Percentiles rank a stretch among this genome's conserved stretches.
phyloP scores from a whole-genome alignment of 2,329 filamentous ascomycete species.

The Pseudopyricularia javanii region DNA sequence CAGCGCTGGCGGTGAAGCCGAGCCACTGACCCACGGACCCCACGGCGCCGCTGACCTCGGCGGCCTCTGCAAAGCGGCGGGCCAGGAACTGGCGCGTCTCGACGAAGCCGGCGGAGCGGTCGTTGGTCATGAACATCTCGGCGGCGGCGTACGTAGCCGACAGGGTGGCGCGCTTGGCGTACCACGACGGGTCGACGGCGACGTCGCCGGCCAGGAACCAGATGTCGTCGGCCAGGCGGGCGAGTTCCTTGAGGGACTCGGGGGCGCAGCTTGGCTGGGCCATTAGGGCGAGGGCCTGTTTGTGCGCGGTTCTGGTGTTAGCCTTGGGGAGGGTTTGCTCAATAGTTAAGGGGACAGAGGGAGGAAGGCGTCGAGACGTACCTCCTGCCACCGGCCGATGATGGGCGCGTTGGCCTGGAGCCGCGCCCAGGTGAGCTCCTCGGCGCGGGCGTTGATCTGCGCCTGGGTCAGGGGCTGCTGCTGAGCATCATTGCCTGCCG shows the following conservation, averaged over 20 bases:
- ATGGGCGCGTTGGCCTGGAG: conserved; percentile 63
- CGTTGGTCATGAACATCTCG: conserved; percentile 91
- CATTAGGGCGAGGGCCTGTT: conserved; percentile 77
- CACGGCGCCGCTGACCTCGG: conserved; percentile 47
- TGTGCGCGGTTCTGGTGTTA: too few species aligned
- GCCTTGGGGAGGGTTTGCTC: not conserved
- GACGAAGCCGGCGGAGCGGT: conserved; percentile 57
- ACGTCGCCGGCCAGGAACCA: conserved; percentile 75
- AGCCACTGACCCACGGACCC: conserved; percentile 61
- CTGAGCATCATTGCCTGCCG: too few species aligned
- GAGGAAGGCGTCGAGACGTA: conserved; percentile 25
- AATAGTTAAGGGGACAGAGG: not conserved
- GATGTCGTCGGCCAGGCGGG: conserved; percentile 80
- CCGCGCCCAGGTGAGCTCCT: conserved; percentile 61
- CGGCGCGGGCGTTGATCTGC: conserved; percentile 49
- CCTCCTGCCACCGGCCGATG: conserved; percentile 76
- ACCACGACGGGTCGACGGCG: conserved; percentile 80
- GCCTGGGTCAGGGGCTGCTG: conserved; percentile 16
- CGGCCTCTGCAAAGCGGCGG: conserved; percentile 59
- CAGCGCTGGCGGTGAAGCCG: conserved; percentile 67
- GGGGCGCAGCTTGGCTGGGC: conserved; percentile 70
- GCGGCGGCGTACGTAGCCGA: conserved; percentile 54
- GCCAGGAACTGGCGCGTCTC: conserved; percentile 75
- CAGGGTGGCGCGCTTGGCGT: conserved; percentile 48
- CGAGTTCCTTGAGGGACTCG: conserved; percentile 65